Evolutionary conservation across 1,284 basidiomycete genomes (phyloP), one percentile per base, ranked within the genome.

Genomic region (Exsudoporus floridanus): DNA sequence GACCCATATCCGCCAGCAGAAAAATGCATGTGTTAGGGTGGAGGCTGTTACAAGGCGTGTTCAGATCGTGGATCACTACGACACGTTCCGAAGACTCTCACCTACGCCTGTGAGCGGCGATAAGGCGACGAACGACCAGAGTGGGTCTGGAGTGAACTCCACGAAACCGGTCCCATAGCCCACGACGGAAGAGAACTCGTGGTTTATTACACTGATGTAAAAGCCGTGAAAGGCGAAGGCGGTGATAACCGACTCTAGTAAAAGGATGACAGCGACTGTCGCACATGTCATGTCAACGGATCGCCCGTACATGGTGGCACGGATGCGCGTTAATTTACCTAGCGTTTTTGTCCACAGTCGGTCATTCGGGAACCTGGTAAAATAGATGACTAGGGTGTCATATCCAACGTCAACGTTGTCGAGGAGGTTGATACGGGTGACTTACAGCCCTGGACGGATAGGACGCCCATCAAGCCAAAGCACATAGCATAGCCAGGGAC

Each of bases 1-100:
- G 25, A 16, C 40, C 52, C 47, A 58, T 33, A 60, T 62, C 43
- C 37, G 45, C 49, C 55, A 57, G 30, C 37, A 62, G 36, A 54
- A 57, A 40, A 60, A 53, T 18, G 35, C 47, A 5, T 60, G 54
- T 4, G 47, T 49, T 9, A 56, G 34, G 4, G 18, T 34, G 12
- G 50, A 43, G 6, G 55, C 59, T 62, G 40, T 19, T 7, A 27
- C 39, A 18, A 18, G 38, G 3, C 1, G 13, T 9, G 18, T 35
- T 47, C 33, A 45, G 38, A 28, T 12, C 36, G 1, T 21, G 14
- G 2, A 28, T 16, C 30, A 42, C 10, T 1, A 16, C 4, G 16
- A 16, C 0, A 8, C 16, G 12, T 14, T 9, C 5, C 7, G 27
- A 14, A 9, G 3, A 23, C 8, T 3, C 53, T 46, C 9, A 60